Conservation (phyloP, 78 protist species). For the Monocercomonoides exilis region DNA sequence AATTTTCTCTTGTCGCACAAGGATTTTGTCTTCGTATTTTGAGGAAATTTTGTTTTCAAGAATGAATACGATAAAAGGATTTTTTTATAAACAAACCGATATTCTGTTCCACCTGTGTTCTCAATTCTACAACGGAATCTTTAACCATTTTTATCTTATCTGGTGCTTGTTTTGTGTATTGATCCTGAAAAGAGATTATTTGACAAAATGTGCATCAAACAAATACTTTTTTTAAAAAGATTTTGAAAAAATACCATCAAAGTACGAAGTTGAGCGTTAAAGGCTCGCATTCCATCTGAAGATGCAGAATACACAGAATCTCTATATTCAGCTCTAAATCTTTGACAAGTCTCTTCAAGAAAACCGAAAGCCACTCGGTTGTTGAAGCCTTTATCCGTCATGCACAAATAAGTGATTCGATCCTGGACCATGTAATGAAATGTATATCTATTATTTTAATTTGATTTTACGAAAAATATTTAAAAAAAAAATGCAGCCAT, state of each 20-base stretch:
- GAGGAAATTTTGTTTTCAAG: neutral
- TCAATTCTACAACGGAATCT: neutral
- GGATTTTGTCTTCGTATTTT: conserved; percentile 64
- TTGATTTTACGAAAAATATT: too few relatives aligned
- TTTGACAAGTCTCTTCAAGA: conserved; percentile 57
- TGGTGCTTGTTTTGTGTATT: neutral
- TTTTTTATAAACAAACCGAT: neutral
- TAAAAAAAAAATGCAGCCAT: neutral
- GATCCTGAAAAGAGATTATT: neutral
- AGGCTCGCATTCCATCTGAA: conserved; percentile 59
- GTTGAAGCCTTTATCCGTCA: conserved; percentile 70
- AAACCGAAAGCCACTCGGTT: conserved; percentile 49
- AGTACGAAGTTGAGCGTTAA: conserved; percentile 48
- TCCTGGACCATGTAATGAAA: conserved; percentile 68
- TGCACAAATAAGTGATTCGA: conserved; percentile 64
- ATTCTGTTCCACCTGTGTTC: neutral
- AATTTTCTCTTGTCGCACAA: conserved; percentile 79
- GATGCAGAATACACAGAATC: conserved; percentile 51
- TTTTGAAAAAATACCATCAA: conserved; percentile 47
- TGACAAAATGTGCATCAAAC: neutral
- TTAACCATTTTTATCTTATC: neutral
- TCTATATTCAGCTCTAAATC: conserved; percentile 51
- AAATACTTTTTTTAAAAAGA: neutral
- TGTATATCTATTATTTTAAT: conserved; percentile 33
- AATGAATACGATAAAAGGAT: neutral